Conservation (phyloP, 2,329 filamentous ascomycete genomes). For the Harringtonia lauricola region DNA sequence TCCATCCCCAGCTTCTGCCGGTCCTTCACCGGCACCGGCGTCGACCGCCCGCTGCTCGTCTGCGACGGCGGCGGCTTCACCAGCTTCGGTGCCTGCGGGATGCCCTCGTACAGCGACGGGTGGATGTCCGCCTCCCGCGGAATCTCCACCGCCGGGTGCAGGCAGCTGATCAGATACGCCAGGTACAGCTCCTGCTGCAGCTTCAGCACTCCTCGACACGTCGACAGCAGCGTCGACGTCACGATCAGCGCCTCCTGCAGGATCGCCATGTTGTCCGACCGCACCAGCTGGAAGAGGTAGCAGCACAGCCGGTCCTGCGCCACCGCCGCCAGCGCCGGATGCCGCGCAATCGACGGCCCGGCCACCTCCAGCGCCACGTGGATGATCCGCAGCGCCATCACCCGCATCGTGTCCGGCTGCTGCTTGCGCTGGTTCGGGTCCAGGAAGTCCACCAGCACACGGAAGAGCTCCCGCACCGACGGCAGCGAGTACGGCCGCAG, state of each 20-base stretch:
- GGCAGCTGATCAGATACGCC: conserved; percentile 85
- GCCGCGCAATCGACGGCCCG: conserved; percentile 85
- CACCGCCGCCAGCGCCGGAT: conserved; percentile 75
- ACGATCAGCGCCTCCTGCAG: conserved; percentile 88
- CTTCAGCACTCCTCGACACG: conserved; percentile 82
- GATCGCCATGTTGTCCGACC: conserved; percentile 93
- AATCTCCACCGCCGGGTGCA: conserved; percentile 91
- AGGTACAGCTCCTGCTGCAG: conserved; percentile 94
- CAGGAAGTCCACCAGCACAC: conserved; percentile 84
- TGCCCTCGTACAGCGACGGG: conserved; percentile 81
- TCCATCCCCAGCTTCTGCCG: conserved; percentile 87
- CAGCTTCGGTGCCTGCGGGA: conserved; percentile 81
- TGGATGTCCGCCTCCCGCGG: conserved; percentile 85
- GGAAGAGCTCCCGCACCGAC: conserved; percentile 87
- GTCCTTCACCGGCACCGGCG: conserved; percentile 85
- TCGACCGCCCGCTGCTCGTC: conserved; percentile 67
- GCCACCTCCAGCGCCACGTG: conserved; percentile 95
- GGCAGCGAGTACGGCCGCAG: conserved; percentile 87
- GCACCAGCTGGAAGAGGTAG: conserved; percentile 89
- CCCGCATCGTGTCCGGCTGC: conserved; percentile 88
- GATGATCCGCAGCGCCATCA: conserved; percentile 95
- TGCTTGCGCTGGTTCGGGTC: conserved; percentile 89
- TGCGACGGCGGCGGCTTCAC: conserved; percentile 69
- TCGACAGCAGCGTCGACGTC: conserved; percentile 79
- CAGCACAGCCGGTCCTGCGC: conserved; percentile 90